phyloP scores from a whole-genome alignment of 73 alveolate genomes.

The Paramecium pentaurelia region DNA sequence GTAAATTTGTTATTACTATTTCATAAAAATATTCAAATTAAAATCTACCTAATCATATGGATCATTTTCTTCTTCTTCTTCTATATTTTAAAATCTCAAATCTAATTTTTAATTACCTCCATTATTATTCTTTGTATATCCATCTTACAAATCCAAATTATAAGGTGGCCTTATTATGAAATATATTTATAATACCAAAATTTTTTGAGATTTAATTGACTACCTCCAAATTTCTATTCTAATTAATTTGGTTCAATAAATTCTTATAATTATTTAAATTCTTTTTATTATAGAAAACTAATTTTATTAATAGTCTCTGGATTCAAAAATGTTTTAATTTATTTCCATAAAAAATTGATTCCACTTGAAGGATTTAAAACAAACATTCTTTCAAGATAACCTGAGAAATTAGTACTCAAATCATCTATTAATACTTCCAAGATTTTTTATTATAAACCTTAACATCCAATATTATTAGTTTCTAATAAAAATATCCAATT shows the following conservation, averaged over 20 bases:
- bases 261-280: not conserved
- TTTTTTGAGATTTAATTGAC: not conserved
- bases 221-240: constrained; percentile 4
- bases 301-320: not conserved
- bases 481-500: constrained; percentile 51
- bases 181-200: not conserved
- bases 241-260: not conserved
- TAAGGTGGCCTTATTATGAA: constrained; percentile 34
- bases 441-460: not conserved
- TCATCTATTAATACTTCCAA: constrained; percentile 32
- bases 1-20: not conserved
- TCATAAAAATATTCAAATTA: not conserved
- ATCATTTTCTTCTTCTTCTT: not conserved
- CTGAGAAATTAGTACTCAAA: constrained; percentile 26
- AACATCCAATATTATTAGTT: constrained; percentile 14
- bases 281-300: not conserved
- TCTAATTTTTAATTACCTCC: not conserved
- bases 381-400: not conserved
- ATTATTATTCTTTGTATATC: not conserved
- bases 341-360: not conserved
- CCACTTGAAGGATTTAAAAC: constrained; percentile 28
- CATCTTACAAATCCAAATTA: constrained; percentile 1
- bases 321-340: not conserved
- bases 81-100: not conserved
- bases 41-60: not conserved